These are phyloP conservation scores for Cladosporium sp. DNA, from an alignment of 2,329 filamentous ascomycete species.

Conservation along the genomic window DNA sequence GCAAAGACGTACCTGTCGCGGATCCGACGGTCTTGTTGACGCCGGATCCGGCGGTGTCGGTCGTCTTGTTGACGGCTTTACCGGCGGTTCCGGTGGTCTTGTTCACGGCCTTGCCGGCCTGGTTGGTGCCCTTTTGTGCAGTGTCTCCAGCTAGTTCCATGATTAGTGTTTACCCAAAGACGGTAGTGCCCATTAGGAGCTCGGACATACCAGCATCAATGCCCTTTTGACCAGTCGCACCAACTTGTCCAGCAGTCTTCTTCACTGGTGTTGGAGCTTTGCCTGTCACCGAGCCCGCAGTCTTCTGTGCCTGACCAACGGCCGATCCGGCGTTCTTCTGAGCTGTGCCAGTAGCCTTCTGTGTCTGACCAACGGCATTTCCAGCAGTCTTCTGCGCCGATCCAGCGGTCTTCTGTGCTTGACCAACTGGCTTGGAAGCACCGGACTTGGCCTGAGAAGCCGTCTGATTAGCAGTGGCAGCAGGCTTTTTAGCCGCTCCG, in stretches of 20 bases:
- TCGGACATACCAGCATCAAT: background rate
- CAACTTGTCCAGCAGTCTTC: constrained; percentile 16
- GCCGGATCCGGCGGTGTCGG: constrained; percentile 19
- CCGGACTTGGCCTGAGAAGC: constrained; percentile 1
- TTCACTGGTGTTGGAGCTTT: constrained; percentile 18
- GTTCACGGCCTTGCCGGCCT: constrained; percentile 24
- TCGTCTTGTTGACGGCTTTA: constrained; percentile 25
- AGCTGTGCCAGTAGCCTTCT: constrained; percentile 1
- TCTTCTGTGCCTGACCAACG: constrained; percentile 7
- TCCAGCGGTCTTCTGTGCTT: background rate
- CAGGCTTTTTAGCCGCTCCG: constrained; percentile 18
- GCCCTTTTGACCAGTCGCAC: constrained; percentile 4
- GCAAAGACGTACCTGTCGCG: constrained; percentile 28
- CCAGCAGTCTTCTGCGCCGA: background rate
- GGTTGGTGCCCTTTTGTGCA: constrained; percentile 20
- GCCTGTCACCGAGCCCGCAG: constrained; percentile 4
- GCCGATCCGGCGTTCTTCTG: constrained; percentile 5
- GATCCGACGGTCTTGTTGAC: constrained; percentile 24
- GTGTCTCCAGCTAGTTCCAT: constrained; percentile 5
- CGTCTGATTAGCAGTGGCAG: constrained; percentile 10
- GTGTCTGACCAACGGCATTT: background rate
- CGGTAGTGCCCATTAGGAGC: background rate
- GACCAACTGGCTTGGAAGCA: background rate
- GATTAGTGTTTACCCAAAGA: background rate
- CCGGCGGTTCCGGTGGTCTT: constrained; percentile 24